Conservation (phyloP, 164 flowering plant species). For the Hamamelis virginiana region DNA sequence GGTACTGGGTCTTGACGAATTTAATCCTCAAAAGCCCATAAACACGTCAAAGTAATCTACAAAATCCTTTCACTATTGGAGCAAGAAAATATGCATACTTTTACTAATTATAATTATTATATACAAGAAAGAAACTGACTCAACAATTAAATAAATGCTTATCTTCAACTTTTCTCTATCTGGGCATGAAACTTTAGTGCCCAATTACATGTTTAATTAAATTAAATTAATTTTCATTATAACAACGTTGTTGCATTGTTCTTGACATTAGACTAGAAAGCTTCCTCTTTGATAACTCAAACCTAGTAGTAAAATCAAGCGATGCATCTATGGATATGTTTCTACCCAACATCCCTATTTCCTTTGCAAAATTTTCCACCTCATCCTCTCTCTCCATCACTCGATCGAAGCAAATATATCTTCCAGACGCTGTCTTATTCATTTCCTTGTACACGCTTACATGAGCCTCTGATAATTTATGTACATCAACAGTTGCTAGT, state of each 20-base stretch:
- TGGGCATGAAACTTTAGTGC: too few species aligned
- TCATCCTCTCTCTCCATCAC: constrained; percentile 40
- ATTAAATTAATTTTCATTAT: not conserved
- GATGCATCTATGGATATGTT: constrained; percentile 20
- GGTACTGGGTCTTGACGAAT: too few species aligned
- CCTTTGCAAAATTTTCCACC: constrained; percentile 36
- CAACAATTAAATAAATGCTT: too few species aligned
- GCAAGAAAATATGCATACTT: too few species aligned
- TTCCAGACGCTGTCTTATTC: constrained; percentile 44
- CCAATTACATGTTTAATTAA: too few species aligned
- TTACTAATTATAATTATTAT: too few species aligned
- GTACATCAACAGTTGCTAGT: constrained; percentile 58
- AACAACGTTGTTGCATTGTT: constrained; percentile 17
- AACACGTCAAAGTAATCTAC: too few species aligned
- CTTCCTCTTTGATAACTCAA: constrained; percentile 44
- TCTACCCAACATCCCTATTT: constrained; percentile 30
- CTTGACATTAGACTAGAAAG: constrained; percentile 41
- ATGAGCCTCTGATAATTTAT: constrained; percentile 60
- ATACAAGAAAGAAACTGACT: too few species aligned
- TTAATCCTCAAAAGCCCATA: too few species aligned
- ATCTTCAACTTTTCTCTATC: too few species aligned
- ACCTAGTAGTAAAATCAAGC: constrained; percentile 2
- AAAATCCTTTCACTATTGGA: too few species aligned
- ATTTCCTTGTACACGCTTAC: constrained; percentile 53
- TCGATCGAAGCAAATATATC: constrained; percentile 65